These are phyloP conservation scores for Syzygium aromaticum DNA, from an alignment of 345 rosid genomes.

Conservation along the genomic window DNA sequence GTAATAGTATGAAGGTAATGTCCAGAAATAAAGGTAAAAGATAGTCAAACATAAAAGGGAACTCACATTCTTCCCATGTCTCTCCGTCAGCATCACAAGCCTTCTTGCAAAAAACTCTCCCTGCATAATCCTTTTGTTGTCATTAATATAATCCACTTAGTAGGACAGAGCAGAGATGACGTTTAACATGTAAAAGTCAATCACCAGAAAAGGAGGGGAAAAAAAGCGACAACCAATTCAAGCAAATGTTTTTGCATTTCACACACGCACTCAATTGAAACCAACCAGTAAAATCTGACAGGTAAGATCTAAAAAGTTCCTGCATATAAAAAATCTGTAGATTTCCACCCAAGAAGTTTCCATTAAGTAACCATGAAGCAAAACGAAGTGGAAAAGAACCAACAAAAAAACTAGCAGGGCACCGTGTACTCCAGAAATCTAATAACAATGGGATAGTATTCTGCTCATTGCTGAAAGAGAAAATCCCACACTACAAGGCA, in stretches of 20 bases:
- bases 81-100: slow-evolving; percentile 81
- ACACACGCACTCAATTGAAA: not conserved
- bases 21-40: not conserved
- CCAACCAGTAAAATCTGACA: not conserved
- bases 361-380: not conserved
- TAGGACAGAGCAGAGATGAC: not conserved
- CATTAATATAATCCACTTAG: not conserved
- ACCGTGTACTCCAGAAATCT: not conserved
- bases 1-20: not conserved
- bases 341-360: not conserved
- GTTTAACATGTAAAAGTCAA: not conserved
- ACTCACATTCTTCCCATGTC: slow-evolving; percentile 94
- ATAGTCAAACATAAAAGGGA: slow-evolving; percentile 4
- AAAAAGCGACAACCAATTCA: not conserved
- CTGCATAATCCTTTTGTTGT: slow-evolving; percentile 18
- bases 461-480: not conserved
- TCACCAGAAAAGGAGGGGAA: not conserved
- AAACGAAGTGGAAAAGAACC: not conserved
- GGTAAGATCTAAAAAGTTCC: not conserved
- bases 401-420: not conserved
- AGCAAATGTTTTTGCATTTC: not conserved
- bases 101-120: slow-evolving; percentile 99
- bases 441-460: not conserved
- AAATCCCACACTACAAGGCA: not conserved
- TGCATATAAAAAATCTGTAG: not conserved